A percentile compares a stretch with the other conserved stretches of the same genome.
phyloP scores from a whole-genome alignment of 257 asterid species.

The Scutellaria baicalensis region DNA sequence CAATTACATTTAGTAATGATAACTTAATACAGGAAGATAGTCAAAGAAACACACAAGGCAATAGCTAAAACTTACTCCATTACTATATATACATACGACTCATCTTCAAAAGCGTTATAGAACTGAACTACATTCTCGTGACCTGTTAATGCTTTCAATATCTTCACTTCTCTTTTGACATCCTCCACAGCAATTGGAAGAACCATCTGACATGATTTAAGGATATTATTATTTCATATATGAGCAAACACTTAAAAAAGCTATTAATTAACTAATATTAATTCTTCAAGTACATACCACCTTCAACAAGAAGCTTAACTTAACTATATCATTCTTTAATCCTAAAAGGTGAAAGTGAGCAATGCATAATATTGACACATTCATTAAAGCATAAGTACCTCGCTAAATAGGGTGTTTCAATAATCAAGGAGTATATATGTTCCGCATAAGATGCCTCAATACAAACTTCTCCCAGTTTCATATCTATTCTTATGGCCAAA shows the following conservation, averaged over 20 bases:
- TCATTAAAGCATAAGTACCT: not conserved
- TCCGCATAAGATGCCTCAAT: not conserved
- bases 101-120: constrained; percentile 88
- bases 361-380: not conserved
- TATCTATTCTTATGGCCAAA: not conserved
- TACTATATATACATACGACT: constrained; percentile 75
- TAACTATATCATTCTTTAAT: not conserved
- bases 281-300: too few species aligned
- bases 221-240: not conserved
- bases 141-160: constrained; percentile 86
- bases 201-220: constrained; percentile 62
- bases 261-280: not conserved
- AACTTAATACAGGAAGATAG: not conserved
- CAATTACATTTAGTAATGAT: not conserved
- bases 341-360: not conserved
- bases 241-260: not conserved
- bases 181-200: constrained; percentile 98
- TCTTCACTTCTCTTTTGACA: constrained; percentile 93
- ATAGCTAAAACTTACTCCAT: constrained; percentile 76
- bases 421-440: not conserved
- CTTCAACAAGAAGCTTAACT: not conserved
- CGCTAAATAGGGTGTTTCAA: not conserved
- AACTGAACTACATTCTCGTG: constrained; percentile 97
- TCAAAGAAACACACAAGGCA: not conserved
- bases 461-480: not conserved